phyloP scores from a whole-genome alignment of 2,329 filamentous ascomycete genomes.

The Hypoxylon sp. region DNA sequence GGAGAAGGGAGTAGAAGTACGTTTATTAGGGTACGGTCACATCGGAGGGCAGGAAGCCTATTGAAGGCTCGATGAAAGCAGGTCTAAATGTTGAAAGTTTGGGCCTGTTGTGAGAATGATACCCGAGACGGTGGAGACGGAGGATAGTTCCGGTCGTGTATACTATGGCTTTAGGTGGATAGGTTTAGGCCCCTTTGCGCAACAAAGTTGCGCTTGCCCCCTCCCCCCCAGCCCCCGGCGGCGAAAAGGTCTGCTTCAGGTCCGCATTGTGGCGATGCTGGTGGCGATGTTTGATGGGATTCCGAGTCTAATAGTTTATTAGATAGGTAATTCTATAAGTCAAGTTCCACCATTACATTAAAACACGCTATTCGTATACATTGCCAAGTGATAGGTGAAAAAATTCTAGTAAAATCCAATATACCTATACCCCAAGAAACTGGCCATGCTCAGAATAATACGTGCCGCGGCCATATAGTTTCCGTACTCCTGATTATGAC shows the following conservation, averaged over 20 bases:
- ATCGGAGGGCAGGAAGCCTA: too few species aligned
- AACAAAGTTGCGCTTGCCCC: too few species aligned
- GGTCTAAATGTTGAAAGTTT: too few species aligned
- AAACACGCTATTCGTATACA: background rate
- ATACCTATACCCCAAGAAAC: background rate
- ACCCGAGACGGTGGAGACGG: too few species aligned
- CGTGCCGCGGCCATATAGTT: background rate
- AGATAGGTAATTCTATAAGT: background rate
- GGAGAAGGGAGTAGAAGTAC: background rate
- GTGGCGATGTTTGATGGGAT: background rate
- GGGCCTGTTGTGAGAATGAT: too few species aligned
- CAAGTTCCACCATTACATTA: background rate
- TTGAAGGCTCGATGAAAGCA: too few species aligned
- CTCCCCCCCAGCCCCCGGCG: too few species aligned
- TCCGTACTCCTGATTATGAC: conserved; percentile 4
- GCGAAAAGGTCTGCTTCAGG: too few species aligned
- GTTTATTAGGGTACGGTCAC: too few species aligned
- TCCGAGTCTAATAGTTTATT: background rate
- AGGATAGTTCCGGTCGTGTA: too few species aligned
- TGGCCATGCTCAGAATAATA: background rate
- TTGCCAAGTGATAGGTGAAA: background rate
- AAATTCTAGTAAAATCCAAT: background rate
- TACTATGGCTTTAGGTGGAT: too few species aligned
- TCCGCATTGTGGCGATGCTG: background rate
- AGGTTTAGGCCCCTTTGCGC: too few species aligned